A percentile compares a stretch with the other conserved stretches of the same genome.
Evolutionary conservation across 176 grass and related monocot species (phyloP).

Genomic region (Cenchrus americanus): DNA sequence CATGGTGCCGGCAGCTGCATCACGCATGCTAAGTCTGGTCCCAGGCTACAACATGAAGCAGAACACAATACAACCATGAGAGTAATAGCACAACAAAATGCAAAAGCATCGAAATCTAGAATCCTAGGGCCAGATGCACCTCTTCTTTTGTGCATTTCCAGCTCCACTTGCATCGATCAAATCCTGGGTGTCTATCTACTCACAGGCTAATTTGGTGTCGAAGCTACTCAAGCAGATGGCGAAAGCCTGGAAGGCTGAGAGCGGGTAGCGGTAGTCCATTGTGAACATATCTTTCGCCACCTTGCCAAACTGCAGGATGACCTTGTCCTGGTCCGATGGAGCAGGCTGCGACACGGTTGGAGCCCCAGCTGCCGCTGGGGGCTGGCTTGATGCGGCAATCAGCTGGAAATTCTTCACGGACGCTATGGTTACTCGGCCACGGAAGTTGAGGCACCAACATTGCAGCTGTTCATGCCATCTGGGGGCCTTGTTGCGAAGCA

Average conservation of each 20-base stretch:
- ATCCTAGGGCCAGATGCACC: conserved; percentile 36
- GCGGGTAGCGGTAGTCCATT: conserved; percentile 94
- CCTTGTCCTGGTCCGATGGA: conserved; percentile 68
- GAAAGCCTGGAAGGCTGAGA: conserved; percentile 93
- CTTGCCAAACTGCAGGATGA: conserved; percentile 95
- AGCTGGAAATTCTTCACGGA: conserved; percentile 99
- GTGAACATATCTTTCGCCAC: conserved; percentile 98
- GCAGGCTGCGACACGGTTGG: conserved; percentile 48
- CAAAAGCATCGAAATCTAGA: conserved; percentile 32
- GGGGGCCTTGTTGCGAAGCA: conserved; percentile 90
- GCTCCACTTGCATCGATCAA: not conserved
- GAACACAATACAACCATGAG: conserved; percentile 46
- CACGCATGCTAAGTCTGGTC: conserved; percentile 28
- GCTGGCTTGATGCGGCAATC: conserved; percentile 55
- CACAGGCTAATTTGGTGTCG: conserved; percentile 96
- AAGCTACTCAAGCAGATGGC: conserved; percentile 97
- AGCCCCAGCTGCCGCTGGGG: conserved; percentile 35
- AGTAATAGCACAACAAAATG: conserved; percentile 15
- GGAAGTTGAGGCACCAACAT: conserved; percentile 98
- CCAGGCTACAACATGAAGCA: conserved; percentile 46
- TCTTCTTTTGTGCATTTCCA: conserved; percentile 13
- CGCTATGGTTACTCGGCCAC: conserved; percentile 86
- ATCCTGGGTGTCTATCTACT: conserved; percentile 42
- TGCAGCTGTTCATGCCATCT: conserved; percentile 98
- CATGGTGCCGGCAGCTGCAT: conserved; percentile 30